Conservation (phyloP, 495 filamentous ascomycete species). For the Talaromyces thailandensis region DNA sequence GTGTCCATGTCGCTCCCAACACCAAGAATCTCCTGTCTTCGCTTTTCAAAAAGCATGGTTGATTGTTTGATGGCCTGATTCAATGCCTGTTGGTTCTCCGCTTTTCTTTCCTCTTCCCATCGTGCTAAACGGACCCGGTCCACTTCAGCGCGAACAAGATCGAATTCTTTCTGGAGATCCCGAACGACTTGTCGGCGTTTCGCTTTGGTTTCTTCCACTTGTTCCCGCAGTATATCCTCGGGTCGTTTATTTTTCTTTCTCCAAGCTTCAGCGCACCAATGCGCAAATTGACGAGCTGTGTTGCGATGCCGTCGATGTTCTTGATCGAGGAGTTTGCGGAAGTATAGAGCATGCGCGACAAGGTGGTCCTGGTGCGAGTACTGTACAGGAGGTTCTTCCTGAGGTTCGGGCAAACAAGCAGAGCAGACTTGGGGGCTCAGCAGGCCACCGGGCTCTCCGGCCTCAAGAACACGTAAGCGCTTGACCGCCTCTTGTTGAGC, state of each 20-base stretch:
- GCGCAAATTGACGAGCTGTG: conserved; percentile 32
- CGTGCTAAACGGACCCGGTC: conserved; percentile 60
- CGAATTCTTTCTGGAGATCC: conserved; percentile 67
- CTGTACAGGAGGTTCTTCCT: conserved; percentile 61
- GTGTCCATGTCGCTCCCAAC: conserved; percentile 24
- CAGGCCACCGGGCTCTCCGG: conserved; percentile 62
- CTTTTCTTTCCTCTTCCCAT: conserved; percentile 82
- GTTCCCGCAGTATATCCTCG: conserved; percentile 37
- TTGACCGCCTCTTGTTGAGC: conserved; percentile 42
- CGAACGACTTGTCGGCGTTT: conserved; percentile 62
- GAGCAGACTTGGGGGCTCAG: conserved; percentile 64
- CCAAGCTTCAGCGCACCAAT: conserved; percentile 38
- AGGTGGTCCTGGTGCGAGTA: conserved; percentile 84
- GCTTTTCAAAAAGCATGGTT: conserved; percentile 46
- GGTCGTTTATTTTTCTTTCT: conserved; percentile 37
- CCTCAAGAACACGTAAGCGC: conserved; percentile 53
- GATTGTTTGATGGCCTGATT: conserved; percentile 73
- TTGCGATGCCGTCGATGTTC: conserved; percentile 66
- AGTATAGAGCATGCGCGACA: conserved; percentile 68
- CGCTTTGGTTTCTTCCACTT: conserved; percentile 39
- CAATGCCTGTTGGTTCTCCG: conserved; percentile 68
- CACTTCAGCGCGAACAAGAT: conserved; percentile 66
- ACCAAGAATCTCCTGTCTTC: conserved; percentile 42
- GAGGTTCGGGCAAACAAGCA: conserved; percentile 66
- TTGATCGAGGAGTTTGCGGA: conserved; percentile 64